Evolutionary conservation across 805 yeast genomes (phyloP), one percentile per base, ranked within the genome.

Genomic region (Barnettozyma pratensis): DNA sequence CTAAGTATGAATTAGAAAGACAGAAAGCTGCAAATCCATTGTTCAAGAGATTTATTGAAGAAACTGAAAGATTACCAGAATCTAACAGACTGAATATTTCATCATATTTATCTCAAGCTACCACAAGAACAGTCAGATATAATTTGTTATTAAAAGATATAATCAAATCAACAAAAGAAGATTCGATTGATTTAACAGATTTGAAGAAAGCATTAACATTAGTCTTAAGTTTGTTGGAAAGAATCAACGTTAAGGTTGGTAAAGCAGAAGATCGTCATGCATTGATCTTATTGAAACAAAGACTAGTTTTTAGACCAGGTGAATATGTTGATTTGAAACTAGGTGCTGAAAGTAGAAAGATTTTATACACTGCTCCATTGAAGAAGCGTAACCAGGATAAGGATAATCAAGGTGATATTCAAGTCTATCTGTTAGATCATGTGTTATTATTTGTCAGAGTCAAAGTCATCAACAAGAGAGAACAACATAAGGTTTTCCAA

Each of bases 71-170:
- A 60, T 73, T 85, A 54, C 88, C 88, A 4, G 96, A 87, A 70
- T 80, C 89, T 36, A 78, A 96, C 60, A 87, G 90, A 68, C 80
- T 92, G 51, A 97, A 95, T 67, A 82, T 94, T 46, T 87, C 92
- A 28, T 94, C 98, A 0, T 94, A 90, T 61, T 74, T 94, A 54
- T 88, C 96, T 6, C 95, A 92, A 61, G 97, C 98, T 45, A 91
- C 96, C 2, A 90, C 97, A 12, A 79, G 99, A 64, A 90, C 97
- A 32, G 98, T 97, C 8, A 75, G 98, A 56, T 94, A 94, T 68
- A 96, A 96, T 54, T 70, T 94, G 44, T 73, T 94, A 49, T 73
- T 92, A 26, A 83, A 80, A 49, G 94, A 92, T 42, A 87, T 94
- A 35, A 72, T 88, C 54, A 92, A 94, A 64, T 79, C 81, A 54